A percentile compares a stretch with the other conserved stretches of the same genome.
Evolutionary conservation across 371 early-diverging fungal genomes (phyloP).

Genomic region (Umbelopsis sp.): DNA sequence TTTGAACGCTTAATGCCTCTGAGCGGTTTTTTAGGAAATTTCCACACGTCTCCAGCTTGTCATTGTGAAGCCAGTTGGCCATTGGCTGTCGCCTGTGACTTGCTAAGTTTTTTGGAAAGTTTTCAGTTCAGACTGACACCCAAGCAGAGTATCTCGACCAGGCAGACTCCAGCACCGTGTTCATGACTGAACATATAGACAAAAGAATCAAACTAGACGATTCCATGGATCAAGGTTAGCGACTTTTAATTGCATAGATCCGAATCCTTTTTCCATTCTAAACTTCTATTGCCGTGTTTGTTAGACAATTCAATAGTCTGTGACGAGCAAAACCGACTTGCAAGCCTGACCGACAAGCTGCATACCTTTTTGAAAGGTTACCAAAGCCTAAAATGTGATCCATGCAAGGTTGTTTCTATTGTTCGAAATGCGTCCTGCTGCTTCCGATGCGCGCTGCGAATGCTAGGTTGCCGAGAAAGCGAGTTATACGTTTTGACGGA

Average conservation of each 20-base stretch:
- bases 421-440: conserved; percentile 34
- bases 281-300: too few relatives aligned
- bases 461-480: conserved; percentile 30
- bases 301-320: neutral
- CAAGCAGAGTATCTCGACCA: too few relatives aligned
- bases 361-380: neutral
- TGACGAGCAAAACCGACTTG: neutral
- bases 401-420: neutral
- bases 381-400: neutral
- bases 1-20: too few relatives aligned
- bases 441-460: conserved; percentile 44
- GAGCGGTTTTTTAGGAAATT: too few relatives aligned
- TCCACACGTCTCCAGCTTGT: too few relatives aligned
- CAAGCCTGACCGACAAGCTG: neutral
- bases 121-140: neutral
- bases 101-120: too few relatives aligned
- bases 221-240: neutral
- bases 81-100: too few relatives aligned
- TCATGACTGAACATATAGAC: conserved; percentile 6
- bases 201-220: conserved; percentile 10
- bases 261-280: too few relatives aligned
- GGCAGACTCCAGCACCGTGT: too few relatives aligned
- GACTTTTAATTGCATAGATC: neutral
- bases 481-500: conserved; percentile 31
- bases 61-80: too few relatives aligned